Evolutionary conservation across 108 stramenopile genomes (phyloP).

Genomic region (Mediolabrus comicus): DNA sequence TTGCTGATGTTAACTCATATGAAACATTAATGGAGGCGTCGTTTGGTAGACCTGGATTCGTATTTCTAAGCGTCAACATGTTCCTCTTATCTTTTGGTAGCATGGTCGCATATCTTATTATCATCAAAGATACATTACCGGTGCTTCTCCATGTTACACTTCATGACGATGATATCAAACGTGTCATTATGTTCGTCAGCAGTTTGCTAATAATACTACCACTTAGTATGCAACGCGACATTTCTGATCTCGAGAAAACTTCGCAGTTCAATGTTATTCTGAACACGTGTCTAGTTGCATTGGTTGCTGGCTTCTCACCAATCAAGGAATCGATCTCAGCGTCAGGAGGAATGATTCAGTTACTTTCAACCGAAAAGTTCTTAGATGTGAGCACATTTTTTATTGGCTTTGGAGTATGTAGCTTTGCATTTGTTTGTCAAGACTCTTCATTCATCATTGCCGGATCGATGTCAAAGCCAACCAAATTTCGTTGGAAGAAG

Average conservation of each 20-base stretch:
- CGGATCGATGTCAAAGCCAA: constrained; percentile 68
- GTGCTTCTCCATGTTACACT: constrained; percentile 22
- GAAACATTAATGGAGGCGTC: constrained; percentile 79
- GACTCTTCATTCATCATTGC: constrained; percentile 87
- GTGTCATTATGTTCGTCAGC: constrained; percentile 27
- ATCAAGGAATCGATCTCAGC: constrained; percentile 23
- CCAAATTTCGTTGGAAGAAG: constrained; percentile 66
- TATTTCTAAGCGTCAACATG: constrained; percentile 50
- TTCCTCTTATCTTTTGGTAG: constrained; percentile 35
- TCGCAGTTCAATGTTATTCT: constrained; percentile 62
- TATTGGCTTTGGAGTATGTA: constrained; percentile 78
- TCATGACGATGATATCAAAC: constrained; percentile 15
- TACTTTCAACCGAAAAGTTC: constrained; percentile 27
- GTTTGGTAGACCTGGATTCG: constrained; percentile 72
- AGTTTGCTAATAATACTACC: constrained; percentile 36
- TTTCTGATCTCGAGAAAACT: constrained; percentile 52
- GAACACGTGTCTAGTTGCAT: constrained; percentile 56
- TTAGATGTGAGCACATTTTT: constrained; percentile 62
- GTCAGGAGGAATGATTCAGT: constrained; percentile 18
- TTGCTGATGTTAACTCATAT: constrained; percentile 48
- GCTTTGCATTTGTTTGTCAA: constrained; percentile 90
- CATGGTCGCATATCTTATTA: constrained; percentile 42
- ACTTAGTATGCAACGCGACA: constrained; percentile 48
- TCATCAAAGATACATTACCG: constrained; percentile 46
- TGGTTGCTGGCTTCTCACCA: constrained; percentile 53